Conservation (phyloP, 306 rosid species). For the Ammopiptanthus mongolicus region DNA sequence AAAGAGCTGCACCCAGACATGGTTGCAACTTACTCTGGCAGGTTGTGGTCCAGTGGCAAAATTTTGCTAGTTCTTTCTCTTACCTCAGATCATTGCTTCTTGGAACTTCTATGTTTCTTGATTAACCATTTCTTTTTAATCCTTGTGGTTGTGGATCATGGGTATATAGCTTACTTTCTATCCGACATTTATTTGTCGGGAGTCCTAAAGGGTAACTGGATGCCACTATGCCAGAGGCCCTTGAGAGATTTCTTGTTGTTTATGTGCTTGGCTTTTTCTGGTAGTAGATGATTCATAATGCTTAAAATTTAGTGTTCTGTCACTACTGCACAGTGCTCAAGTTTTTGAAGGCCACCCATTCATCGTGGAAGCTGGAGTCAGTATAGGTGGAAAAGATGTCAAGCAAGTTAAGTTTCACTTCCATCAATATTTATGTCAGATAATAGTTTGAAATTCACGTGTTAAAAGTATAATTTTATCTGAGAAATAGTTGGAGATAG, state of each 20-base stretch:
- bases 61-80: slow-evolving; percentile 25
- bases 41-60: slow-evolving; percentile 49
- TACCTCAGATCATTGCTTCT: slow-evolving; percentile 9
- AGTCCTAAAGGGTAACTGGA: not conserved
- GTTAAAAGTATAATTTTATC: slow-evolving; percentile 12
- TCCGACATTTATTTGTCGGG: not conserved
- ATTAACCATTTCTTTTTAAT: slow-evolving; percentile 5
- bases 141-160: slow-evolving; percentile 6
- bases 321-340: slow-evolving; percentile 57
- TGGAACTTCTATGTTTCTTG: not conserved
- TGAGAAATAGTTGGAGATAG: not conserved
- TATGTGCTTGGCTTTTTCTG: slow-evolving; percentile 14
- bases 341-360: slow-evolving; percentile 98
- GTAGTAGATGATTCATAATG: not conserved
- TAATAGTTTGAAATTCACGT: slow-evolving; percentile 7
- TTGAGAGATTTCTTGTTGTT: not conserved
- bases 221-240: slow-evolving; percentile 1
- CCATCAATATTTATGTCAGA: slow-evolving; percentile 6
- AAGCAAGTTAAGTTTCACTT: slow-evolving; percentile 61
- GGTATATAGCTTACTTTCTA: slow-evolving; percentile 4
- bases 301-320: slow-evolving; percentile 1
- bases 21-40: slow-evolving; percentile 99
- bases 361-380: slow-evolving; percentile 96
- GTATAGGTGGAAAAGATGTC: slow-evolving; percentile 92
- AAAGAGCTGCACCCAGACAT: slow-evolving; percentile 98